These are phyloP conservation scores for Apiospora arundinis DNA, from an alignment of 2,329 filamentous ascomycete genomes.

Conservation along the genomic window DNA sequence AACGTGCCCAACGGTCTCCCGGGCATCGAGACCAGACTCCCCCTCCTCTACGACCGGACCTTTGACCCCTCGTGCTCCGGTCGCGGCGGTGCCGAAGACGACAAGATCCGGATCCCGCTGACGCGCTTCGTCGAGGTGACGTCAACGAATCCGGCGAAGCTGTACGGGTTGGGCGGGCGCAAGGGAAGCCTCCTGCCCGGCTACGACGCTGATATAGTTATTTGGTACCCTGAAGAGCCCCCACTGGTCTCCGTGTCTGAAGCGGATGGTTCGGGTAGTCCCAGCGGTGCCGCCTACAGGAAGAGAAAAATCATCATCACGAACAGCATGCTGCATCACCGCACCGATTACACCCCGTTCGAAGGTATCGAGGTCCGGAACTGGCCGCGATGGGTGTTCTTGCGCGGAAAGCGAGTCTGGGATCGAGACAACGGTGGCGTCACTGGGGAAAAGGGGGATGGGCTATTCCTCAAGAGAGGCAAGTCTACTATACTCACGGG, in stretches of 20 bases:
- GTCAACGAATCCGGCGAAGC: constrained; percentile 60
- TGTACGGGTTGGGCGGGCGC: constrained; percentile 60
- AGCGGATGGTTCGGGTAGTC: background rate
- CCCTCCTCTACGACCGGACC: constrained; percentile 48
- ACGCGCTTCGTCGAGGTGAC: constrained; percentile 62
- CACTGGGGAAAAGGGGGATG: constrained; percentile 42
- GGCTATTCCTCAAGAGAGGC: constrained; percentile 29
- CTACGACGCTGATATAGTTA: constrained; percentile 61
- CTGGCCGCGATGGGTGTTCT: constrained; percentile 66
- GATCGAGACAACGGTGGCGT: constrained; percentile 58
- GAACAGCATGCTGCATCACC: constrained; percentile 64
- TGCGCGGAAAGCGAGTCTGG: constrained; percentile 65
- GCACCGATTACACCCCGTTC: constrained; percentile 68
- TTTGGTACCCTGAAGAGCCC: constrained; percentile 49
- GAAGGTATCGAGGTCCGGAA: constrained; percentile 62
- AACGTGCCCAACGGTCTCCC: constrained; percentile 65
- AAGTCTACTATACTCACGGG: constrained; percentile 24
- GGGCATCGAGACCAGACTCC: constrained; percentile 62
- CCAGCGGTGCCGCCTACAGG: constrained; percentile 25
- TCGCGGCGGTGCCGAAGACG: background rate
- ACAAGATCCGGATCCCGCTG: constrained; percentile 44
- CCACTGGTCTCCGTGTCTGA: background rate
- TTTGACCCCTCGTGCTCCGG: background rate
- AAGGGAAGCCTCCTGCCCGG: constrained; percentile 59
- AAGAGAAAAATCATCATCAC: constrained; percentile 51